phyloP scores from a whole-genome alignment of 208 protist species.

The Trypanosoma grayi region DNA sequence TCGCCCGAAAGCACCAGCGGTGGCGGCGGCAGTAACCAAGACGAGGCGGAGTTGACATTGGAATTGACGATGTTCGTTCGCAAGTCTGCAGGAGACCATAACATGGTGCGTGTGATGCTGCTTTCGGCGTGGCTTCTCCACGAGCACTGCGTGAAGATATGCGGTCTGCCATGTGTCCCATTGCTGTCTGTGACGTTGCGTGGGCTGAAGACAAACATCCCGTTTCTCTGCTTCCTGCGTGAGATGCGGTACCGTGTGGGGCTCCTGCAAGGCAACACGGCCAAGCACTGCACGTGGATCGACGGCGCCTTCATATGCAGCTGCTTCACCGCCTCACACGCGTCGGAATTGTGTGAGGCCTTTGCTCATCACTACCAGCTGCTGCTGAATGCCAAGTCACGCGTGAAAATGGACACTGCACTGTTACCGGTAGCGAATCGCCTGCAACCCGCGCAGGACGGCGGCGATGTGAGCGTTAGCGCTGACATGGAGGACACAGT shows the following conservation, averaged over 20 bases:
- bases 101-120: conserved; percentile 58
- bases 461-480: not conserved
- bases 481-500: not conserved
- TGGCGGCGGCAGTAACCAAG: not conserved
- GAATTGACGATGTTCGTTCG: conserved; percentile 57
- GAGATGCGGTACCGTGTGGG: conserved; percentile 49
- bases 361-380: conserved; percentile 34
- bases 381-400: conserved; percentile 29
- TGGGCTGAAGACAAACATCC: conserved; percentile 66
- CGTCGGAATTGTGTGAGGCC: conserved; percentile 21
- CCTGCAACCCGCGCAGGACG: not conserved
- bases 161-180: conserved; percentile 27
- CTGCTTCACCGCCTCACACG: conserved; percentile 19
- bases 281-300: conserved; percentile 29
- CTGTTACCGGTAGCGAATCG: not conserved
- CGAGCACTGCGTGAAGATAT: conserved; percentile 33
- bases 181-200: conserved; percentile 27
- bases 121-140: conserved; percentile 52
- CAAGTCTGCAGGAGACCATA: conserved; percentile 73
- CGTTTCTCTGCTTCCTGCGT: conserved; percentile 71
- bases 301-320: conserved; percentile 42
- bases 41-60: no score
- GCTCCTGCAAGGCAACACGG: conserved; percentile 21
- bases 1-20: not conserved
- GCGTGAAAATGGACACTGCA: not conserved